Base-by-base conservation (phyloP, 305 asterid species). In the Fraxinus baroniana region DNA sequence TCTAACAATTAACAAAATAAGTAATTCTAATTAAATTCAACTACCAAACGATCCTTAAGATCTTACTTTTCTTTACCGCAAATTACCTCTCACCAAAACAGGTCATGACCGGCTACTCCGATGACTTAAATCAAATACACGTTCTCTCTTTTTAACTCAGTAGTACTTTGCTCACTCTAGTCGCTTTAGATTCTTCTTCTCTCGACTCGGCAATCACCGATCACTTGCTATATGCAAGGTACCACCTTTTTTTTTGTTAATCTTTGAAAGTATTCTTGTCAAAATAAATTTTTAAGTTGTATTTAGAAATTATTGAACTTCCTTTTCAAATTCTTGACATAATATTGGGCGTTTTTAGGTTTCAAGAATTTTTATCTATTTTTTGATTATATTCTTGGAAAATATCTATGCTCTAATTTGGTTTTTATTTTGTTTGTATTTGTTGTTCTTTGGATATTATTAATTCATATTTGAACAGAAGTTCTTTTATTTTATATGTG, bases 201-300 rank as follows among this genome's bases (percentile, higher is more conserved):
- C 26, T 24, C 77, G 80, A 82, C 85, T 87, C 64, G 30, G 24
- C 73, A 87, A 84, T 87, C 91, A 79, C 87, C 90, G 84, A 89
- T 87, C 90, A 80, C 86, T 84, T 85, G 88, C 85, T 85, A 84
- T 87, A 92, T 82, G 85, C 86, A 72, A 79, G 92, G 91, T 87
- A 80, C 77, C 81, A 80, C 73, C 64, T 82, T 78, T 0, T 82
- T 79, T 78, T 10, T 7, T 3, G 8, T 80, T 49, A 3, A 72
- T 79, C 49, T 33, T 7, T 44, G 62, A 39, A 20, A 13, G 0
- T 5, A 8, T 15, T 79, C 62, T 46, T 18, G 20, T 35, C 22
- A 5, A 28, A 7, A 32, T 0, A 28, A 64, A 55, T 76, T 68
- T 33, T 7, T 17, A 24, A 33, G 57, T 20, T 30, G 32, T 75